Base-by-base conservation (phyloP, 2,329 filamentous ascomycete species). In the Elsinoe fawcettii region DNA sequence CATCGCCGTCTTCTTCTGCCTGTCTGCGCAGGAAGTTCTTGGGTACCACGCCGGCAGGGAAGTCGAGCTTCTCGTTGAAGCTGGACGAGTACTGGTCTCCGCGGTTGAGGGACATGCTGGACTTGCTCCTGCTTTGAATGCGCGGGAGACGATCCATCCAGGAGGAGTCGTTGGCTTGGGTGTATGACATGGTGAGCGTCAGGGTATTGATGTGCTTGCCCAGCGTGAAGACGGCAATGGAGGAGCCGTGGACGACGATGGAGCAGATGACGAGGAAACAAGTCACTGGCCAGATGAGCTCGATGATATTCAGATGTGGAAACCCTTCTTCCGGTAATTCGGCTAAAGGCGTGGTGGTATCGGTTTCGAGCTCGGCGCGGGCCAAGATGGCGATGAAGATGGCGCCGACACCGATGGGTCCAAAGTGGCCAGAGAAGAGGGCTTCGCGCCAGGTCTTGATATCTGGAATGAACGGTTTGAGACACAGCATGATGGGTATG, bases 371-470 rank as follows among this genome's bases (percentile, higher is more conserved):
- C 70, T 99, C 93, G n/a, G 90, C 91, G 66, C 92, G 81, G 16
- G 93, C 90, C 49, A 99, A 77, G 59, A 99, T 95, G 18, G 90
- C 90, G 49, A 96, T 86, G 63, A 99, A 99, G 59, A 99, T 91
- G 61, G 92, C 93, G 60, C 93, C 93, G 55, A 99, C 93, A 55
- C 93, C 93, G 64, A 99, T 97, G 25, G 93, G 93, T 5, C 93
- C 93, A 67, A 99, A 99, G 70, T 99, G 93, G 1, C 93, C 93
- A 14, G 93, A 93, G 69, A 99, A 99, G 1, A 96, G 77, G 5
- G 93, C 92, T 70, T 99, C 93, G 65, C 93, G 86, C 92, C 93
- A 99, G 0, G 92, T 97, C 73, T 96, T 97, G 65, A 99, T 85
- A 67, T 99, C 93, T 0, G 93, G 92, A 71, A 99, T 97, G 5